Conservation (phyloP, 148 eudicot species). For the Heliamphora exappendiculata region DNA sequence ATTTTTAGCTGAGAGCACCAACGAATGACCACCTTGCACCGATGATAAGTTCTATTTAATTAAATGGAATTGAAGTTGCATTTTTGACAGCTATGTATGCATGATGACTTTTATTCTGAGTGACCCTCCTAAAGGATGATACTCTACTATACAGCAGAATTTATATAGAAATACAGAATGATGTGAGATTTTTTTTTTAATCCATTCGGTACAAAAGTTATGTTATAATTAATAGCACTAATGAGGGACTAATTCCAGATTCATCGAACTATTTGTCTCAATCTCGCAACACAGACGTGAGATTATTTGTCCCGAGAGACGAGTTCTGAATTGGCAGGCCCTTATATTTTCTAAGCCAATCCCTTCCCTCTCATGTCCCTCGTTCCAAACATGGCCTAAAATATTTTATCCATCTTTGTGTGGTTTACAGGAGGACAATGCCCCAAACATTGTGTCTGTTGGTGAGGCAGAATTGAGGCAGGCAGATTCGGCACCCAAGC, state of each 20-base stretch:
- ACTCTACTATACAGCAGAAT: neutral
- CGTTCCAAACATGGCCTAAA: too few species aligned
- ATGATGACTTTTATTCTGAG: neutral
- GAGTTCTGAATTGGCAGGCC: too few species aligned
- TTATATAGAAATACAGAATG: neutral
- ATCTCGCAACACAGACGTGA: too few species aligned
- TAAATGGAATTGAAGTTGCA: neutral
- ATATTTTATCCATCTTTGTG: neutral
- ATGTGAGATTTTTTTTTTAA: neutral
- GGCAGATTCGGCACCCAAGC: slow-evolving; percentile 22
- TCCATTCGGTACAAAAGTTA: neutral
- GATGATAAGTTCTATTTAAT: neutral
- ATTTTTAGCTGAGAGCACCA: neutral
- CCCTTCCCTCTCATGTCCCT: too few species aligned
- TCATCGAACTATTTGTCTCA: neutral
- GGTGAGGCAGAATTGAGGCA: slow-evolving; percentile 19
- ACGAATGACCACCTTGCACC: neutral
- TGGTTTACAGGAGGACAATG: slow-evolving; percentile 29
- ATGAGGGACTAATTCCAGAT: too few species aligned
- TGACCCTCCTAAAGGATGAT: neutral
- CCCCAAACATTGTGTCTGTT: slow-evolving; percentile 9
- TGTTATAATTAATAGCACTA: too few species aligned
- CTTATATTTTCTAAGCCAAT: too few species aligned
- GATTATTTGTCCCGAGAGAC: too few species aligned
- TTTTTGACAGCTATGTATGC: neutral